phyloP scores from a whole-genome alignment of 805 yeast genomes.

The Barnettozyma populi region DNA sequence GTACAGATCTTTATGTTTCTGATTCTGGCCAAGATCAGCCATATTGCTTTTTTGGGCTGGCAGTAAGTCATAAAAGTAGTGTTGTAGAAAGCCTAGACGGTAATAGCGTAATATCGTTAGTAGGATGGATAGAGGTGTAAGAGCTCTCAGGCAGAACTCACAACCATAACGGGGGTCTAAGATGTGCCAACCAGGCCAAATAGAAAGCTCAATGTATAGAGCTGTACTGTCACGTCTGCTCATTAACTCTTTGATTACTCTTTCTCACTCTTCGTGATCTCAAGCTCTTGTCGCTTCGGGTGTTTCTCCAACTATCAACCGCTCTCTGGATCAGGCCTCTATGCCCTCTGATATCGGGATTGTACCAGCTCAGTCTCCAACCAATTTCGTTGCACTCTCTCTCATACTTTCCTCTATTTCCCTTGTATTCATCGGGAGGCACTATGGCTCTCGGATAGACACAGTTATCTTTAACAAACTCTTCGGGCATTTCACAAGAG shows the following conservation, averaged over 20 bases:
- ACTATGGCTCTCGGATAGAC: conserved; percentile 45
- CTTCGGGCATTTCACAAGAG: conserved; percentile 20
- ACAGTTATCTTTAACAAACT: conserved; percentile 37
- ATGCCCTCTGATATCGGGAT: conserved; percentile 37
- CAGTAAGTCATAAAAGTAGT: too few species aligned
- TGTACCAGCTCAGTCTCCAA: conserved; percentile 40
- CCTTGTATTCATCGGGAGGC: conserved; percentile 35
- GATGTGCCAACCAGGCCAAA: too few species aligned
- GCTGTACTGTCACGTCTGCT: neutral
- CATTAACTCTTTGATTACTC: conserved; percentile 1
- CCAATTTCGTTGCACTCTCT: conserved; percentile 43
- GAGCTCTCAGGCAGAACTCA: too few species aligned
- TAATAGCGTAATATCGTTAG: too few species aligned
- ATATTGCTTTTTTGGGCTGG: too few species aligned
- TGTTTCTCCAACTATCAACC: conserved; percentile 47
- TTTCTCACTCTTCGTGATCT: conserved; percentile 38
- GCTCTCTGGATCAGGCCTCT: conserved; percentile 47
- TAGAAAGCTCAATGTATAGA: too few species aligned
- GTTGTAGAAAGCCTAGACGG: too few species aligned
- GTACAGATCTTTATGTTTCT: too few species aligned
- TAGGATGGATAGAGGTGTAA: too few species aligned
- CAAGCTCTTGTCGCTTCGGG: conserved; percentile 34
- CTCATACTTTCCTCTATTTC: conserved; percentile 42
- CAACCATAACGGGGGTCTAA: too few species aligned
- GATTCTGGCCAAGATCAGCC: too few species aligned